Evolutionary conservation across 2,329 filamentous ascomycete genomes (phyloP).

Genomic region (Alternaria gaisen): DNA sequence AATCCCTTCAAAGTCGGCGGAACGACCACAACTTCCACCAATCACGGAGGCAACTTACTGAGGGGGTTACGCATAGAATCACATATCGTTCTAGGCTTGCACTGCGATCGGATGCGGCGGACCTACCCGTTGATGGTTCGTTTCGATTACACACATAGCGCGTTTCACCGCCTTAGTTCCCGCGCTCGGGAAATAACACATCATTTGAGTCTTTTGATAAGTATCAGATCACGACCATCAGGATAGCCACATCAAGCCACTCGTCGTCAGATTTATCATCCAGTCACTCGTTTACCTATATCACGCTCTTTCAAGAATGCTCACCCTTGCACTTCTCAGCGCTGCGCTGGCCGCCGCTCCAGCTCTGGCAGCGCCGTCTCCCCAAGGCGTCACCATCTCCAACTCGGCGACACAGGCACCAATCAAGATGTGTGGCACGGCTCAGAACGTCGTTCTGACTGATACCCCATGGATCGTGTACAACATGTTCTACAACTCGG

Average conservation of each 20-base stretch:
- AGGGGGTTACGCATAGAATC: neutral
- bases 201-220: neutral
- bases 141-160: constrained; percentile 3
- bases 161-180: neutral
- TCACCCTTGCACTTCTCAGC: constrained; percentile 11
- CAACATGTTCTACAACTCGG: constrained; percentile 58
- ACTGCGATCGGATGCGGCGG: neutral
- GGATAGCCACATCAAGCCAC: neutral
- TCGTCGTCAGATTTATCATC: neutral
- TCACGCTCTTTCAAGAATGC: neutral
- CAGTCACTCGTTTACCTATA: neutral
- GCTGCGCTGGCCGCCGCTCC: constrained; percentile 22
- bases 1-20: neutral
- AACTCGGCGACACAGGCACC: constrained; percentile 24
- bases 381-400: constrained; percentile 24
- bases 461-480: constrained; percentile 57
- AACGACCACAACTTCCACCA: neutral
- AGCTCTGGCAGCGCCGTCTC: constrained; percentile 17
- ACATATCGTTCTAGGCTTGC: neutral
- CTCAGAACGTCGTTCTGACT: constrained; percentile 42
- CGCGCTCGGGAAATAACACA: neutral
- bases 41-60: neutral
- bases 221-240: neutral
- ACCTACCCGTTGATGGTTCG: neutral
- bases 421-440: constrained; percentile 24